Evolutionary conservation across 352 stramenopile genomes (phyloP).

Genomic region (Plasmopara muralis): DNA sequence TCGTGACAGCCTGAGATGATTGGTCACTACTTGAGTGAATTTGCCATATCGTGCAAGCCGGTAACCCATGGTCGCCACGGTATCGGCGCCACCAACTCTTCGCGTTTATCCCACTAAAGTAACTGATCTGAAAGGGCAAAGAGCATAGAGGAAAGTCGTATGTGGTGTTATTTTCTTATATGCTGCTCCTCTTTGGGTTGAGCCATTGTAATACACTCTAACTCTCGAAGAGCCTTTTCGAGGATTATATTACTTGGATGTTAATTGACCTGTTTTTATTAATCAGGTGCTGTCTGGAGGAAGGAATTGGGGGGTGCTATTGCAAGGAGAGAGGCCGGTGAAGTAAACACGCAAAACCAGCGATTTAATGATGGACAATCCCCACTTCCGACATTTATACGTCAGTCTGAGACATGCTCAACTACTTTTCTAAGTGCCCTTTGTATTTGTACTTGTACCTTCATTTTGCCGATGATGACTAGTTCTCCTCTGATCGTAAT

Average conservation of each 20-base stretch:
- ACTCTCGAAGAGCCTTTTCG: constrained; percentile 19
- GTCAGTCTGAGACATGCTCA: constrained; percentile 71
- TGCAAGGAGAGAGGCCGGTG: constrained; percentile 30
- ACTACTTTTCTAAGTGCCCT: neutral
- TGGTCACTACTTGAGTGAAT: constrained; percentile 99
- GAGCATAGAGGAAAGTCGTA: constrained; percentile 2
- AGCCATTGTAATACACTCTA: constrained; percentile 83
- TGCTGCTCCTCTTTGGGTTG: constrained; percentile 37
- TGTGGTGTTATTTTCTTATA: neutral
- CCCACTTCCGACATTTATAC: constrained; percentile 76
- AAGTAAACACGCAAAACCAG: constrained; percentile 50
- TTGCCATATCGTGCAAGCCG: constrained; percentile 98
- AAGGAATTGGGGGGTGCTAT: neutral
- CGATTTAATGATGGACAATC: constrained; percentile 57
- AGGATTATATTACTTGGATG: constrained; percentile 1
- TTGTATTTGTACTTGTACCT: constrained; percentile 14
- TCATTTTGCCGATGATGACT: constrained; percentile 61
- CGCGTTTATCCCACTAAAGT: constrained; percentile 99
- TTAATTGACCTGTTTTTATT: no score
- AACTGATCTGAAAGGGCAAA: constrained; percentile 49
- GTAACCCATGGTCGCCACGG: constrained; percentile 97
- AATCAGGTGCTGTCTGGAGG: no score
- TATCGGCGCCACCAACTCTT: constrained; percentile 97
- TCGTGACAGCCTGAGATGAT: constrained; percentile 95
- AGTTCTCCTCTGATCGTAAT: constrained; percentile 59